Percentiles rank a stretch among this genome's conserved stretches.
These are phyloP conservation scores for Pichia paraexigua DNA, from an alignment of 805 yeast genomes.

Conservation along the genomic window DNA sequence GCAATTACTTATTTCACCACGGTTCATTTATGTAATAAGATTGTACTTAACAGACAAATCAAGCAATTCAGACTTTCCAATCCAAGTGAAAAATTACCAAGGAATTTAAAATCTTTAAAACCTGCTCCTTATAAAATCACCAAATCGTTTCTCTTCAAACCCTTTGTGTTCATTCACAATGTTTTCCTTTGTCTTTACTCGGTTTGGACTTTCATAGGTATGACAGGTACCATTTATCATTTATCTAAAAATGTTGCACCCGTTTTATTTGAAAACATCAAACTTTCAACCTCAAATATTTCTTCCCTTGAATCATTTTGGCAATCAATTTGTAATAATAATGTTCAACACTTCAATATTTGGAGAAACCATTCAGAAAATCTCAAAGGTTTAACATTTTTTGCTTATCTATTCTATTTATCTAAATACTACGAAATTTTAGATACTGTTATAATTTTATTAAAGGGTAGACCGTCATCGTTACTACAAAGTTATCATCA, in stretches of 20 bases:
- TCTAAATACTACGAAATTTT: conserved; percentile 66
- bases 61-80: conserved; percentile 23
- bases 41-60: conserved; percentile 39
- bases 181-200: conserved; percentile 56
- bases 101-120: conserved; percentile 31
- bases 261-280: conserved; percentile 16
- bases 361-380: conserved; percentile 31
- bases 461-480: conserved; percentile 61
- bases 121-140: conserved; percentile 49
- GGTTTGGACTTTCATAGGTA: conserved; percentile 64
- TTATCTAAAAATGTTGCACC: conserved; percentile 26
- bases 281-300: background rate
- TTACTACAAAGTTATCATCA: conserved; percentile 69
- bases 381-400: conserved; percentile 41
- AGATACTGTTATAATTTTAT: conserved; percentile 57
- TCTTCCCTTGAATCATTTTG: conserved; percentile 40
- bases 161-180: conserved; percentile 54
- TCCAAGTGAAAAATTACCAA: conserved; percentile 21
- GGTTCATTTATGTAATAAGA: conserved; percentile 48
- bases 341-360: conserved; percentile 47
- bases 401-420: conserved; percentile 59
- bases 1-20: conserved; percentile 50
- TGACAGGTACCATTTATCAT: conserved; percentile 39
- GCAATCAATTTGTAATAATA: conserved; percentile 43
- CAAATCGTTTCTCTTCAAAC: conserved; percentile 37